Evolutionary conservation across 2,329 filamentous ascomycete genomes (phyloP).

Genomic region (Ceratocystiopsis sp.): DNA sequence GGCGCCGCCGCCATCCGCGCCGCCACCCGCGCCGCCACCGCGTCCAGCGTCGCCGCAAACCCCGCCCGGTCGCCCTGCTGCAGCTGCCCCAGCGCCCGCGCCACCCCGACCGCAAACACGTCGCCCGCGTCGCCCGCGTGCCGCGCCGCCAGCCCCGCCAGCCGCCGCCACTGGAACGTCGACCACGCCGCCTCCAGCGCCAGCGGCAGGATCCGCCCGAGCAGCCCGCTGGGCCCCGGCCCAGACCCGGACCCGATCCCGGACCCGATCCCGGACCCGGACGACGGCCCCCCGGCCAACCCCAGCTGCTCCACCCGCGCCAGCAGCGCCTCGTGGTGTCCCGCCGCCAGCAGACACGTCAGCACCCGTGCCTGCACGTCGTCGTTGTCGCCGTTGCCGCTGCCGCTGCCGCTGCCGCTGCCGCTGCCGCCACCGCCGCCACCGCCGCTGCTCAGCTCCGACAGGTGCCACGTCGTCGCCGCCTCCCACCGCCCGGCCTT

Average conservation of each 20-base stretch:
- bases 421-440: no score
- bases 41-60: conserved; percentile 41
- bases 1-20: conserved; percentile 58
- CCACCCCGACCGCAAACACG: conserved; percentile 74
- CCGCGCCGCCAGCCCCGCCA: conserved; percentile 47
- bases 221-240: no score
- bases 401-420: no score
- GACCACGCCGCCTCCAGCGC: conserved; percentile 88
- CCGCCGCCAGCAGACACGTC: conserved; percentile 83
- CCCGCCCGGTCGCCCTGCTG: conserved; percentile 29
- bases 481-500: conserved; percentile 89
- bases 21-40: conserved; percentile 53
- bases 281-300: no score
- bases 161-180: conserved; percentile 61
- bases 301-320: conserved; percentile 86
- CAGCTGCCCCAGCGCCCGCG: conserved; percentile 45
- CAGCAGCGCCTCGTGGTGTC: conserved; percentile 76
- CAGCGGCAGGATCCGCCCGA: conserved; percentile 57
- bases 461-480: conserved; percentile 95
- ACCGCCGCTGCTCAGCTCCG: conserved; percentile 69
- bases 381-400: conserved; percentile 47
- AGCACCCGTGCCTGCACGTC: conserved; percentile 72
- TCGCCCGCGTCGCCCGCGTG: conserved; percentile 32
- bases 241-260: no score
- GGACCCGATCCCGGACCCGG: no score